These are phyloP conservation scores for Capsella rubella DNA, from an alignment of 441 rosid genomes.

Conservation along the genomic window DNA sequence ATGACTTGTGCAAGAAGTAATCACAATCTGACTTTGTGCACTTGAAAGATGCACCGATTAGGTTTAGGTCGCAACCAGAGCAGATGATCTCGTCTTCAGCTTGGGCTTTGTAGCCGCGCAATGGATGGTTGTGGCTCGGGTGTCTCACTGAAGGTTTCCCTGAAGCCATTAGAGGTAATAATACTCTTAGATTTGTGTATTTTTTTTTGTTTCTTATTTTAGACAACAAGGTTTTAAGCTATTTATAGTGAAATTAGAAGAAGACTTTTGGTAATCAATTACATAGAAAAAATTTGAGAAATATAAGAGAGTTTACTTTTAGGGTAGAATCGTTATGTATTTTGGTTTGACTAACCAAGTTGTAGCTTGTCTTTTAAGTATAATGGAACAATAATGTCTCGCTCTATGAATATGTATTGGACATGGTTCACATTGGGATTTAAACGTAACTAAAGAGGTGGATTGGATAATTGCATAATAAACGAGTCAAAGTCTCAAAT, in stretches of 20 bases:
- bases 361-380: conserved; percentile 12
- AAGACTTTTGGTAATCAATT: conserved; percentile 4
- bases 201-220: neutral
- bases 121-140: conserved; percentile 40
- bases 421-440: neutral
- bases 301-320: conserved; percentile 2
- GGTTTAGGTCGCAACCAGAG: conserved; percentile 43
- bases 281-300: neutral
- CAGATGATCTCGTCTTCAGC: conserved; percentile 39
- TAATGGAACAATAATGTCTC: conserved; percentile 11
- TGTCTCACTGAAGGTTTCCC: conserved; percentile 33
- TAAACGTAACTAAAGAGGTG: conserved; percentile 21
- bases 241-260: conserved; percentile 21
- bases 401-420: neutral
- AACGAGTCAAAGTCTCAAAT: neutral
- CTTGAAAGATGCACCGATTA: conserved; percentile 36
- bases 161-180: conserved; percentile 25
- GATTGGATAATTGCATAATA: neutral
- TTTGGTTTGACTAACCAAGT: conserved; percentile 37
- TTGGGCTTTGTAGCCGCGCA: conserved; percentile 31
- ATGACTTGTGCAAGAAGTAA: conserved; percentile 54
- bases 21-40: conserved; percentile 45
- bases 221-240: neutral
- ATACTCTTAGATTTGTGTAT: neutral
- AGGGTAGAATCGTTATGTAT: conserved; percentile 6